phyloP scores from a whole-genome alignment of 805 yeast species.

The Priceomyces medius region DNA sequence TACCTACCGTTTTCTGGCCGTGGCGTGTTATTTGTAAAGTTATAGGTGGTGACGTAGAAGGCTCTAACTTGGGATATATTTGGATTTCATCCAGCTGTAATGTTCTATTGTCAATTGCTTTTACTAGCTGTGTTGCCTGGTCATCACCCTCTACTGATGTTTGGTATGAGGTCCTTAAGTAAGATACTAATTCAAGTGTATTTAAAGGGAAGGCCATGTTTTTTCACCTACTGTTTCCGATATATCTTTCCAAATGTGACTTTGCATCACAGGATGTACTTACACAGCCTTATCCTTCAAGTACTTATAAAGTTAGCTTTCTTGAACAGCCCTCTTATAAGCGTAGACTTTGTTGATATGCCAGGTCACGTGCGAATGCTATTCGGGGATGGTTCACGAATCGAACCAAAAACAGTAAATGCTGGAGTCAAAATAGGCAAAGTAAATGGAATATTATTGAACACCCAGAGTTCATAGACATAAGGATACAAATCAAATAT shows the following conservation, averaged over 20 bases:
- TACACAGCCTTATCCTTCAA: not conserved
- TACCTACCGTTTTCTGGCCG: constrained; percentile 13
- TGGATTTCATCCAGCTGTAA: constrained; percentile 2
- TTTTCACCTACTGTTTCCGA: too few species aligned
- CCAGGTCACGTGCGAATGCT: too few species aligned
- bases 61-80: constrained; percentile 5
- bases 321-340: too few species aligned
- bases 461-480: not conserved
- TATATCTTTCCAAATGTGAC: too few species aligned
- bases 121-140: constrained; percentile 19
- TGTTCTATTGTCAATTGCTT: constrained; percentile 11
- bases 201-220: constrained; percentile 40
- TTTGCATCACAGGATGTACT: not conserved
- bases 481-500: not conserved
- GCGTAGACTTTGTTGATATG: too few species aligned
- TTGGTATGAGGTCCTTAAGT: constrained; percentile 27
- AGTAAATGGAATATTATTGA: not conserved
- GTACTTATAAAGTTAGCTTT: too few species aligned
- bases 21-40: constrained; percentile 25
- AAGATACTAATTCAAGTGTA: constrained; percentile 26
- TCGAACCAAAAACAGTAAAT: not conserved
- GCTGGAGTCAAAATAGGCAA: not conserved
- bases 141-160: constrained; percentile 24
- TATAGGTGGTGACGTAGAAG: constrained; percentile 33
- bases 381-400: too few species aligned